Evolutionary conservation across 2,329 filamentous ascomycete species (phyloP).

Genomic region (Sarocladiaceae sp.): DNA sequence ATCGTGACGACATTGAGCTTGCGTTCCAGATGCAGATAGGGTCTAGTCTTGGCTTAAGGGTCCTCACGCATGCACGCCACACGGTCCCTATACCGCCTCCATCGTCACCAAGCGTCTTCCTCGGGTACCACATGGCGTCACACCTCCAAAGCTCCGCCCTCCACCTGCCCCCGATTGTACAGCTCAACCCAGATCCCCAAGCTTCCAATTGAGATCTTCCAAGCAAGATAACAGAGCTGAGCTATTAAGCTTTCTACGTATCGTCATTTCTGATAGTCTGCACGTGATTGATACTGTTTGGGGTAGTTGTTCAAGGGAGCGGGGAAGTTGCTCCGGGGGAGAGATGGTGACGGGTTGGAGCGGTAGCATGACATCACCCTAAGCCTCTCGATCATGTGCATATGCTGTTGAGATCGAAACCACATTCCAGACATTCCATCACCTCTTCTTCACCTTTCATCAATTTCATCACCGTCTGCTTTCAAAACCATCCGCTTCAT

Average conservation of each 20-base stretch:
- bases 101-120: slow-evolving; percentile 4
- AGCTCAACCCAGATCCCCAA: not conserved
- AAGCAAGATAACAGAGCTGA: no score
- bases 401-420: slow-evolving; percentile 3
- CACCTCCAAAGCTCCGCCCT: not conserved
- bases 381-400: not conserved
- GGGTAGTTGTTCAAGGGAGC: not conserved
- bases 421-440: not conserved
- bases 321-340: slow-evolving; percentile 2
- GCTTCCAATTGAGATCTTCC: not conserved
- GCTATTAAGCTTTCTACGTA: not conserved
- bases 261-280: not conserved
- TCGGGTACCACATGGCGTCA: not conserved
- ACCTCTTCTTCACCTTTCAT: not conserved
- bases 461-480: not conserved
- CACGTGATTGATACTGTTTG: not conserved
- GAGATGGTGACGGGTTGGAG: not conserved
- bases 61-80: not conserved
- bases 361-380: slow-evolving; percentile 6
- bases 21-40: not conserved
- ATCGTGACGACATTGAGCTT: not conserved
- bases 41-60: slow-evolving; percentile 1
- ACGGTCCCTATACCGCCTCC: not conserved
- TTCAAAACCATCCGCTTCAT: no score
- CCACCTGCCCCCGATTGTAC: not conserved